phyloP scores from a whole-genome alignment of 2,329 filamentous ascomycete genomes.

The Aaosphaeria pasadenensis region DNA sequence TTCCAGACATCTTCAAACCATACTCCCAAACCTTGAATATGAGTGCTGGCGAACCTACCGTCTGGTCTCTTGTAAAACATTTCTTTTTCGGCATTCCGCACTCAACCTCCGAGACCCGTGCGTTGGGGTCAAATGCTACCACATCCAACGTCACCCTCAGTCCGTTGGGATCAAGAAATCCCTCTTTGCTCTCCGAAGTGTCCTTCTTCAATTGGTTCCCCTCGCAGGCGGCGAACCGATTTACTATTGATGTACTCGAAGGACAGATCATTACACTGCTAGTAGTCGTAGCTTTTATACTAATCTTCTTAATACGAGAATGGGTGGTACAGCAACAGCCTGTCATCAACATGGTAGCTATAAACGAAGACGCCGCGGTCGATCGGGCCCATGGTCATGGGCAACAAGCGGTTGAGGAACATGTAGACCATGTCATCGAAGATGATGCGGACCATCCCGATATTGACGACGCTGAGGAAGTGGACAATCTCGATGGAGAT shows the following conservation, averaged over 20 bases:
- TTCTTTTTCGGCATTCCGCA: conserved; percentile 33
- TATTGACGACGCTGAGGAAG: neutral
- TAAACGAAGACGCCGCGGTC: conserved; percentile 29
- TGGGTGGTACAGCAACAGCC: conserved; percentile 99
- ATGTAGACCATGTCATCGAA: conserved; percentile 1
- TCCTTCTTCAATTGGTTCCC: conserved; percentile 49
- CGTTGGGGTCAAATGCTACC: conserved; percentile 7
- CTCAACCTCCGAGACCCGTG: conserved; percentile 24
- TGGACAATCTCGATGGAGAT: neutral
- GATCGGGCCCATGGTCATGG: conserved; percentile 18
- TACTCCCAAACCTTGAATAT: conserved; percentile 42
- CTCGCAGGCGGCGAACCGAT: conserved; percentile 70
- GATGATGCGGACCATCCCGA: conserved; percentile 7
- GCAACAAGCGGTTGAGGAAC: conserved; percentile 9
- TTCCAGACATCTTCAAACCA: conserved; percentile 33
- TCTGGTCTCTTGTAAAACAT: conserved; percentile 47
- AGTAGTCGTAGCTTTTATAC: conserved; percentile 89
- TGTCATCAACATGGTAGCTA: conserved; percentile 70
- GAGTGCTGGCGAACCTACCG: conserved; percentile 42
- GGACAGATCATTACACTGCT: conserved; percentile 90
- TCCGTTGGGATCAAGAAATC: conserved; percentile 19
- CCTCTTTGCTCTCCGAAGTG: conserved; percentile 55
- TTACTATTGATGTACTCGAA: conserved; percentile 80
- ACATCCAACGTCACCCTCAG: conserved; percentile 29
- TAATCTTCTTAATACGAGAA: conserved; percentile 95